phyloP scores from a whole-genome alignment of 2,329 filamentous ascomycete genomes.

The Parascedosporium putredinis region DNA sequence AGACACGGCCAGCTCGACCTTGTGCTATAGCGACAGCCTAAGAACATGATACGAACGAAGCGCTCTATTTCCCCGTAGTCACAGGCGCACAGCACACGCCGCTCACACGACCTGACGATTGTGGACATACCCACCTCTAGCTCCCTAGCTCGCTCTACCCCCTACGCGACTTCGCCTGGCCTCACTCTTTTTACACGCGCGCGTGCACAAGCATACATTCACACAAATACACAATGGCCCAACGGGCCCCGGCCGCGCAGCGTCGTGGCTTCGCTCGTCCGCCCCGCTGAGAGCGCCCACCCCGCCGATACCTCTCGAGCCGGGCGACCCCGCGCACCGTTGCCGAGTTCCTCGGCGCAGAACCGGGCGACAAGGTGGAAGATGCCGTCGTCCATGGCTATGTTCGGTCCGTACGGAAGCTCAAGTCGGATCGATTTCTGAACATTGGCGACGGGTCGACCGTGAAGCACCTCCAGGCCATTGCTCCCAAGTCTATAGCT shows the following conservation, averaged over 20 bases:
- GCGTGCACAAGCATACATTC: too few species aligned
- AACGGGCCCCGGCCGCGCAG: not conserved
- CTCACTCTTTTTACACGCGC: too few species aligned
- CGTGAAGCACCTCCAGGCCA: slow-evolving; percentile 66
- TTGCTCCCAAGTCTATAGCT: slow-evolving; percentile 61
- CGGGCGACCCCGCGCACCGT: slow-evolving; percentile 26
- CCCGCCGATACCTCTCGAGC: not conserved
- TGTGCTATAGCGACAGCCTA: too few species aligned
- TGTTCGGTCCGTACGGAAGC: slow-evolving; percentile 74
- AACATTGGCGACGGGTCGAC: slow-evolving; percentile 82
- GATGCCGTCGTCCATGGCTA: slow-evolving; percentile 62
- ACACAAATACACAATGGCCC: slow-evolving; percentile 5
- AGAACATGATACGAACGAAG: too few species aligned
- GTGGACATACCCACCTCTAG: too few species aligned
- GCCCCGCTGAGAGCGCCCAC: not conserved
- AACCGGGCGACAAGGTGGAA: slow-evolving; percentile 30
- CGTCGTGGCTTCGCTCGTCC: not conserved
- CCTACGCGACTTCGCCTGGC: too few species aligned
- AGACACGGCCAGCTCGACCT: too few species aligned
- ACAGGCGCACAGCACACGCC: too few species aligned
- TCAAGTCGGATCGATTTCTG: slow-evolving; percentile 76
- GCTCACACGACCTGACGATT: too few species aligned
- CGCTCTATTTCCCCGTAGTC: too few species aligned
- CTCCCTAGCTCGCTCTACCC: too few species aligned
- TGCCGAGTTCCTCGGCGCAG: slow-evolving; percentile 45